phyloP scores from a whole-genome alignment of 768 basidiomycete species.

The Tulasnella sp. region DNA sequence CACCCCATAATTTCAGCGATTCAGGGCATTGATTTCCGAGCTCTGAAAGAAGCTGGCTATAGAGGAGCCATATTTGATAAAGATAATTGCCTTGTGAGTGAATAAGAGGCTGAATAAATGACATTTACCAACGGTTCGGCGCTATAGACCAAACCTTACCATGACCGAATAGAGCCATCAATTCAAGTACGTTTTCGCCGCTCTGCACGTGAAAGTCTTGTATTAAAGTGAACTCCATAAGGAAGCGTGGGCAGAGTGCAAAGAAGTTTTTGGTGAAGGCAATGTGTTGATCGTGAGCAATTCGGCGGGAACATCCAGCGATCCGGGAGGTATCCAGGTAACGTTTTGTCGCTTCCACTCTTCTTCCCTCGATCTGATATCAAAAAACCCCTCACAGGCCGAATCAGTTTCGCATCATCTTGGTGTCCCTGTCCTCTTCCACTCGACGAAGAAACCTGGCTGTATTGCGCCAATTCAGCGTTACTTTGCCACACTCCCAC shows the following conservation, averaged over 20 bases:
- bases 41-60: conserved; percentile 62
- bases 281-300: conserved; percentile 90
- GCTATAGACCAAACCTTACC: conserved; percentile 61
- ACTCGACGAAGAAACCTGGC: conserved; percentile 64
- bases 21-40: conserved; percentile 65
- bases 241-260: conserved; percentile 65
- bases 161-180: conserved; percentile 64
- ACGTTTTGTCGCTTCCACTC: conserved; percentile 6
- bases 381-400: conserved; percentile 38
- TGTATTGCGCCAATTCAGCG: conserved; percentile 57
- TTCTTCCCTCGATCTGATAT: neutral
- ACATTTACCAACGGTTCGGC: neutral
- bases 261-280: conserved; percentile 55
- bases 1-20: conserved; percentile 38
- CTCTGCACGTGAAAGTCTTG: neutral
- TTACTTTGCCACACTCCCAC: conserved; percentile 43
- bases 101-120: neutral
- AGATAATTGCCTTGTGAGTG: conserved; percentile 83
- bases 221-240: conserved; percentile 21
- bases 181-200: conserved; percentile 39
- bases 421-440: conserved; percentile 68
- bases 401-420: conserved; percentile 74
- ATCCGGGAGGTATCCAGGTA: conserved; percentile 72
- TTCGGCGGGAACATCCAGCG: conserved; percentile 64
- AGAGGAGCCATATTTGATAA: conserved; percentile 92